Conservation (phyloP, 768 basidiomycete genomes). For the Clitopilus hobsonii region DNA sequence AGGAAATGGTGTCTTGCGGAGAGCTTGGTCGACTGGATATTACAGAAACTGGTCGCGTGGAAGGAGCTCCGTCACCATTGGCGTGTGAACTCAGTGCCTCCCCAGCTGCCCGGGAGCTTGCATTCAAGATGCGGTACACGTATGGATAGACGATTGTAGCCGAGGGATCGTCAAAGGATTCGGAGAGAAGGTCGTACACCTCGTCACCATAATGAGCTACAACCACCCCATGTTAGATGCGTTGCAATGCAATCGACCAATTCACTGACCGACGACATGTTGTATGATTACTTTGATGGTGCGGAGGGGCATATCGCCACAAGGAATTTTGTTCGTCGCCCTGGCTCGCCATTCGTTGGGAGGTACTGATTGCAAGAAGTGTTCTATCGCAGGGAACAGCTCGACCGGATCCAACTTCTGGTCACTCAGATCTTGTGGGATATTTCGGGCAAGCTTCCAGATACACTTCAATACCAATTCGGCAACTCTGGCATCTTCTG, state of each 20-base stretch:
- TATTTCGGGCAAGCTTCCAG: conserved; percentile 95
- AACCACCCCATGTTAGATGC: conserved; percentile 1
- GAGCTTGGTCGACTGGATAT: conserved; percentile 68
- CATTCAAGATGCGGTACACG: conserved; percentile 87
- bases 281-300: conserved; percentile 99
- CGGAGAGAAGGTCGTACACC: conserved; percentile 86
- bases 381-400: conserved; percentile 88
- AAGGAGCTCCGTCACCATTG: conserved; percentile 29
- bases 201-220: conserved; percentile 82
- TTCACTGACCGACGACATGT: conserved; percentile 84
- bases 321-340: conserved; percentile 85
- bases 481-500: conserved; percentile 83
- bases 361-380: conserved; percentile 88
- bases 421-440: conserved; percentile 86
- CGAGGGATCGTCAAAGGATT: conserved; percentile 93
- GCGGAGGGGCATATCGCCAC: conserved; percentile 95
- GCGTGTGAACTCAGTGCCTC: conserved; percentile 28
- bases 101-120: conserved; percentile 42
- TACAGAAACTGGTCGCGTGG: conserved; percentile 47
- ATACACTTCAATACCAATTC: conserved; percentile 95
- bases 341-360: conserved; percentile 96
- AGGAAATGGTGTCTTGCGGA: conserved; percentile 56
- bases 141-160: conserved; percentile 97
- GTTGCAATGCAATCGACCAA: background rate
- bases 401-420: conserved; percentile 80